Percentiles rank a stretch among this genome's conserved stretches.
Evolutionary conservation across 192 early-diverging fungal genomes (phyloP).

Genomic region (Rhizophlyctis rosea): DNA sequence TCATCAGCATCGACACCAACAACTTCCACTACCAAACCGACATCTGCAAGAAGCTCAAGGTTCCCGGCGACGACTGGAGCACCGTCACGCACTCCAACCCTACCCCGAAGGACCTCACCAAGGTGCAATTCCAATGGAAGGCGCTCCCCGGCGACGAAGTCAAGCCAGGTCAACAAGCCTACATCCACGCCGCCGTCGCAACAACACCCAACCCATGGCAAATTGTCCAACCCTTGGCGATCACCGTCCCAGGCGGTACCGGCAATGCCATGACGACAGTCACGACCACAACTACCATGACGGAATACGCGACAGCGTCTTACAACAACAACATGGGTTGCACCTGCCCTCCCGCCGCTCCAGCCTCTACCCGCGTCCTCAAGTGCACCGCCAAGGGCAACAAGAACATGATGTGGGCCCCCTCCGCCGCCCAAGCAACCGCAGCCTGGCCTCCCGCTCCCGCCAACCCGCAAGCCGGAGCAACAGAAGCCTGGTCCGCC

Average conservation of each 20-base stretch:
- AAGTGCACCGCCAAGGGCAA: neutral
- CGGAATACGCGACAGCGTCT: too few species aligned
- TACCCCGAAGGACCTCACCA: neutral
- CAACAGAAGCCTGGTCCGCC: too few species aligned
- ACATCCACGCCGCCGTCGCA: neutral
- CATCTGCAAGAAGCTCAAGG: neutral
- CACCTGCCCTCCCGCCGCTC: too few species aligned
- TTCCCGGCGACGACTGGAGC: neutral
- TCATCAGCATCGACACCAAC: neutral
- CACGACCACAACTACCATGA: too few species aligned
- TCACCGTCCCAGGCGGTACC: too few species aligned
- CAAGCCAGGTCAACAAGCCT: neutral
- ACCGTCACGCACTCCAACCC: conserved; percentile 2
- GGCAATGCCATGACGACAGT: too few species aligned
- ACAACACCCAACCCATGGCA: neutral
- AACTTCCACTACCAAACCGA: conserved; percentile 3
- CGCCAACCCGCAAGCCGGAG: too few species aligned
- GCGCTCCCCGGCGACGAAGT: neutral
- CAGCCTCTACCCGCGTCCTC: too few species aligned
- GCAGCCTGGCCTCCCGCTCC: too few species aligned
- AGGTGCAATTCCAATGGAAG: neutral
- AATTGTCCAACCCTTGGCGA: neutral
- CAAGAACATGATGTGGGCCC: conserved; percentile 1
- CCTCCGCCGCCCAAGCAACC: too few species aligned
- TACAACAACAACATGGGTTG: too few species aligned